Base-by-base conservation (phyloP, 2,329 filamentous ascomycete species). In the Fusarium marasasianum region DNA sequence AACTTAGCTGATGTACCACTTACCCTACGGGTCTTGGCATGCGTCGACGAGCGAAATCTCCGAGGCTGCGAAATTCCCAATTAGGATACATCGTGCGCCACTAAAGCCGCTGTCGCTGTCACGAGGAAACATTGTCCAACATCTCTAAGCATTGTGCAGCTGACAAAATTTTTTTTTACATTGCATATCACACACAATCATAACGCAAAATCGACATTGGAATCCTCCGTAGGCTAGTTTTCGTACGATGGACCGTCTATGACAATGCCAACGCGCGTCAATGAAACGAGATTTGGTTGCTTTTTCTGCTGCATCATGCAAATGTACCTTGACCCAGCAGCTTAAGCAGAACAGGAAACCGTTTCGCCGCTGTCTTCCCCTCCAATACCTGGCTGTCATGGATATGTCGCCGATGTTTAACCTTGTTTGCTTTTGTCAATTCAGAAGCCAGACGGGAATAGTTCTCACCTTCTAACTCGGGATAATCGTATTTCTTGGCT, bases 381-480 rank as follows among this genome's bases (percentile, higher is more conserved):
- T 35, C 33, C 33, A 8, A 9, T 35, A 4, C 33, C 5, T 8
- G 20, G 8, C 24, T 31, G 11, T 9, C 24, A 38, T 55, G 26
- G 20, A 20, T n/a, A 8, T 4, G 1, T 7, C 8, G 20, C 31
- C 31, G 41, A 18, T 5, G 15, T 37, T 58, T 29, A 55, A 55
- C 47, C 48, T 61, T 55, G 13, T 43, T 61, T 43, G 48, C 48
- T 61, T 56, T 20, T 50, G 33, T 26, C 14, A n/a, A n/a, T 26
- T n/a, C 11, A 29, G 31, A 50, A n/a, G 37, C 37, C 41, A 12
- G 11, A 37, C 31, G 18, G 43, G n/a, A 29, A 37, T 18, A 26
- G n/a, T n/a, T 33, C 6, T 4, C 31, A 37, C 41, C 33, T 58
- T 37, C 55, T 50, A 11, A 50, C 10, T 58, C 35, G 35, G 41